phyloP scores from a whole-genome alignment of 345 rosid genomes.

The Eucalyptus victrix region DNA sequence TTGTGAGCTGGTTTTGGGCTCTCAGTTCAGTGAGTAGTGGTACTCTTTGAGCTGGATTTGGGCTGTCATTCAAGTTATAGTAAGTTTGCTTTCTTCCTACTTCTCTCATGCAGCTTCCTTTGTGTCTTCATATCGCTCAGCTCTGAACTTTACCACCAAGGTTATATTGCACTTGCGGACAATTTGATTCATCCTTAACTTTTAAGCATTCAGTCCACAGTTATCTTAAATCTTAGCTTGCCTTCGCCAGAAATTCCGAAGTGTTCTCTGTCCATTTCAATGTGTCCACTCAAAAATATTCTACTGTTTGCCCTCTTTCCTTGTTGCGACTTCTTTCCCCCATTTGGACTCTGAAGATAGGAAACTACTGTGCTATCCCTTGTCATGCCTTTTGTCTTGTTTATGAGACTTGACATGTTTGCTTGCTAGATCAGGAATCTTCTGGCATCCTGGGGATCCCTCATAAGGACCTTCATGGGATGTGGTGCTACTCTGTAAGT shows the following conservation, averaged over 20 bases:
- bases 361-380: background rate
- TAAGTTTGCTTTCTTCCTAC: background rate
- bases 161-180: background rate
- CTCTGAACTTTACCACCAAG: background rate
- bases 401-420: slow-evolving; percentile 30
- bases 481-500: slow-evolving; percentile 32
- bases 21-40: background rate
- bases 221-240: background rate
- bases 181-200: background rate
- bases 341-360: background rate
- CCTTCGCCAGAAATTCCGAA: background rate
- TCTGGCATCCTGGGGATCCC: slow-evolving; percentile 71
- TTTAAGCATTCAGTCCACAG: background rate
- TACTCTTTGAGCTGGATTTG: background rate
- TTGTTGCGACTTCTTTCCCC: background rate
- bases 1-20: background rate
- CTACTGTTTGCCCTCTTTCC: background rate
- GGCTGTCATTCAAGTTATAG: background rate
- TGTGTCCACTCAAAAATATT: background rate
- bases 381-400: background rate
- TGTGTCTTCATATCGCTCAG: background rate
- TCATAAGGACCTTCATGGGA: slow-evolving; percentile 73
- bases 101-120: background rate
- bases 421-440: slow-evolving; percentile 82
- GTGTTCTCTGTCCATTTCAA: background rate